Base-by-base conservation (phyloP, 176 grass and related monocot species). In the Paspalum notatum region DNA sequence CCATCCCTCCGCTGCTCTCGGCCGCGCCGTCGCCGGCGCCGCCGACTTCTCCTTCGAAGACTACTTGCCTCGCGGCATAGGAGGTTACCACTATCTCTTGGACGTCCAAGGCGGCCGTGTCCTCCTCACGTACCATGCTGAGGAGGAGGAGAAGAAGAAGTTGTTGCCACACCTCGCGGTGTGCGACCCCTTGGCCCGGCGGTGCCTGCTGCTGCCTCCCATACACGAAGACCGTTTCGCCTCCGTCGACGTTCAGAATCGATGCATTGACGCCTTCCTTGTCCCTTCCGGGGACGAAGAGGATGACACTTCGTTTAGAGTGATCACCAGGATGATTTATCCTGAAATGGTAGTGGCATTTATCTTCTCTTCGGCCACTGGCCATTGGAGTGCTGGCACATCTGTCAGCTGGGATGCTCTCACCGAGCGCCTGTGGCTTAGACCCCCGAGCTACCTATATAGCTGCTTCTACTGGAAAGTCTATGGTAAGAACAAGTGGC, bases 21-120 rank as follows among this genome's bases (percentile, higher is more conserved):
- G 41, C 12, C 68, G 42, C 5, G 57, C 58, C 17, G n/a, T 85
- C 12, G 22, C 68, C 24, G 2, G 25, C 39, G 58, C 32, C 45
- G 66, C 32, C 16, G 68, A 79, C 25, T 73, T 85, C 68, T 38
- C 68, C 37, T 80, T 71, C 67, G 39, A 63, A 67, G 39, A 63
- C 66, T 73, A 39, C 76, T 38, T 32, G 7, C 80, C 80, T 12
- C 46, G 1, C 1, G 16, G 15, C 17, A 0, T 9, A 45, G 43
- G 12, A 15, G 56, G 82, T 52, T 3, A 18, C 0, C 42, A 22
- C 7, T 64, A 67, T n/a, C 24, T 20, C 53, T 54, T 27, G 26
- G 82, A 77, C 64, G 63, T 66, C 44, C 82, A 63, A 48, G 50
- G 37, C 2, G 40, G 41, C 10, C 65, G 1, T 5, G 13, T 66